These are phyloP conservation scores for Cucumis cinereus DNA, from an alignment of 306 rosid species.

Conservation along the genomic window DNA sequence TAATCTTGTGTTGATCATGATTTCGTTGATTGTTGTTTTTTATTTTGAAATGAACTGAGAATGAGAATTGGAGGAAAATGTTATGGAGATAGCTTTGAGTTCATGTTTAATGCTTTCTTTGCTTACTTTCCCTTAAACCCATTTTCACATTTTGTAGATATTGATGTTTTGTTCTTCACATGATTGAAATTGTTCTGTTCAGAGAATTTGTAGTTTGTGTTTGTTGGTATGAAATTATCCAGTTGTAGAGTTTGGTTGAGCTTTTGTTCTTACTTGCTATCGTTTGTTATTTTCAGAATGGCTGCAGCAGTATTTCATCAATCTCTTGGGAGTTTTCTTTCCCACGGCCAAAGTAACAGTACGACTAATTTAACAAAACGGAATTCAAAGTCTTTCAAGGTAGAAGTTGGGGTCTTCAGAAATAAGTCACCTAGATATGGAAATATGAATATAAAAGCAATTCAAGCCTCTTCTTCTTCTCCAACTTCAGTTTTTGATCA, in stretches of 20 bases:
- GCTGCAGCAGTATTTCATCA: constrained; percentile 59
- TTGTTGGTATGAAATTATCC: not conserved
- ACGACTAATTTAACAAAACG: constrained; percentile 28
- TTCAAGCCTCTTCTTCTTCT: constrained; percentile 53
- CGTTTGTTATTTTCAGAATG: constrained; percentile 44
- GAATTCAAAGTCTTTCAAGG: constrained; percentile 26
- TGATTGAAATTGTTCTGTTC: not conserved
- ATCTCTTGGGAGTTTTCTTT: constrained; percentile 36
- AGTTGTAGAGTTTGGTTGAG: not conserved
- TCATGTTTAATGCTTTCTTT: not conserved
- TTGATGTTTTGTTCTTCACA: not conserved
- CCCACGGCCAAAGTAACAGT: constrained; percentile 19
- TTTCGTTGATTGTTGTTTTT: not conserved
- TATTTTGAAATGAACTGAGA: not conserved
- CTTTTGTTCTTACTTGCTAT: constrained; percentile 4
- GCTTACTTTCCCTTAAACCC: not conserved
- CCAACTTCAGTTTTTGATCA: constrained; percentile 64
- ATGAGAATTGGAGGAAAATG: not conserved
- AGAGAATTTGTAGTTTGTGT: not conserved
- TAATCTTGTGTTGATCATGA: not conserved
- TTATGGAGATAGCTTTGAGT: not conserved
- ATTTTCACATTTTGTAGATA: not conserved
- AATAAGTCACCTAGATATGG: constrained; percentile 19
- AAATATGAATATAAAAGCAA: constrained; percentile 18
- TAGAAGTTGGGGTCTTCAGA: constrained; percentile 32